Percentiles rank a stretch among this genome's conserved stretches.
Evolutionary conservation across 1,139 yeast genomes (phyloP).

Genomic region (Blastobotrys petasosporus): DNA sequence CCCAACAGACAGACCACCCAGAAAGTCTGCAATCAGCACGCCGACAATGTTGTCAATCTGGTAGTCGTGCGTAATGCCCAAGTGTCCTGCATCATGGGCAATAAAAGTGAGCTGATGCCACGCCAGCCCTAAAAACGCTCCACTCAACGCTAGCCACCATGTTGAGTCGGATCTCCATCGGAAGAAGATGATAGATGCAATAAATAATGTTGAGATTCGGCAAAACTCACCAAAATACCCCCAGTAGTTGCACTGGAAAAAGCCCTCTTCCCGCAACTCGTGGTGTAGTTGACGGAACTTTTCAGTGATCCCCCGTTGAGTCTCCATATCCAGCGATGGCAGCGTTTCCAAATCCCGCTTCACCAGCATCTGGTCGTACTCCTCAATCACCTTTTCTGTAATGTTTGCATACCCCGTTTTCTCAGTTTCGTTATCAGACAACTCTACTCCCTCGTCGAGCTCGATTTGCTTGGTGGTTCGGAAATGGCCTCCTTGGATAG

Average conservation of each 20-base stretch:
- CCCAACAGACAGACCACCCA: conserved; percentile 84
- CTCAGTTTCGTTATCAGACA: conserved; percentile 24
- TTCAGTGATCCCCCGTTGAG: conserved; percentile 52
- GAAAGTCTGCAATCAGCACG: conserved; percentile 63
- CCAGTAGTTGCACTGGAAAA: conserved; percentile 68
- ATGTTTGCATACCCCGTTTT: conserved; percentile 19
- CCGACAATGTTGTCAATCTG: conserved; percentile 74
- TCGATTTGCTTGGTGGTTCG: conserved; percentile 26
- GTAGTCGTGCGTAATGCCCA: conserved; percentile 74
- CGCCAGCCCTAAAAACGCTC: conserved; percentile 61
- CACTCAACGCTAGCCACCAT: conserved; percentile 48
- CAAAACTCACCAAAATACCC: conserved; percentile 60
- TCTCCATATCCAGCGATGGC: conserved; percentile 61
- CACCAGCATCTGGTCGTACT: conserved; percentile 52
- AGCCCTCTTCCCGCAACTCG: conserved; percentile 50
- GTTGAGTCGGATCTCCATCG: conserved; percentile 18
- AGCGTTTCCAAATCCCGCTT: conserved; percentile 47
- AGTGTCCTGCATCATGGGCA: conserved; percentile 88
- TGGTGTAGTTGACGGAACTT: conserved; percentile 60
- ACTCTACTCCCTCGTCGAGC: conserved; percentile 21
- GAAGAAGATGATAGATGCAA: conserved; percentile 47
- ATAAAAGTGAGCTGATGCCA: conserved; percentile 91
- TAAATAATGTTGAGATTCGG: conserved; percentile 52
- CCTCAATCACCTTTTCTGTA: conserved; percentile 49
- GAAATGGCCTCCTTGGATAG: conserved; percentile 77